A percentile compares a stretch with the other conserved stretches of the same genome.
These are phyloP conservation scores for Francoa sonchifolia DNA, from an alignment of 441 rosid genomes.

Conservation along the genomic window DNA sequence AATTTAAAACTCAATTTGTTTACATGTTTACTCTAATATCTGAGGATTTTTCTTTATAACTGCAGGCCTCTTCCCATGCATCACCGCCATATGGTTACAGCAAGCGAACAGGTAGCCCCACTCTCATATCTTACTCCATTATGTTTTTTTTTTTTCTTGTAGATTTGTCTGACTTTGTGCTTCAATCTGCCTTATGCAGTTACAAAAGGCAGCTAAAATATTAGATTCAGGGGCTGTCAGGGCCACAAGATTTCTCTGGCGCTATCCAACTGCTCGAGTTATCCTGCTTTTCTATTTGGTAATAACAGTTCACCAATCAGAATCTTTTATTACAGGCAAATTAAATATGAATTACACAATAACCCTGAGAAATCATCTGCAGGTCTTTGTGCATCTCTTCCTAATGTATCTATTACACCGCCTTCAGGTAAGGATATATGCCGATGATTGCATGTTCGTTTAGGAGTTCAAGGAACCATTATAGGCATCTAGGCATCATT, in stretches of 20 bases:
- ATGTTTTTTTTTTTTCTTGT: not conserved
- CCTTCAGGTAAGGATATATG: conserved; percentile 60
- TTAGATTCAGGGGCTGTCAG: conserved; percentile 92
- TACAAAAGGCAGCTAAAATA: conserved; percentile 84
- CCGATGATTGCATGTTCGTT: not conserved
- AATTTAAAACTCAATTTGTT: too few species aligned
- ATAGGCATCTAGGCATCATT: not conserved
- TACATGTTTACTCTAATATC: not conserved
- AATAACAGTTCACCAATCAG: conserved; percentile 14
- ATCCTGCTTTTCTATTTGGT: conserved; percentile 78
- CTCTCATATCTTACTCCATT: conserved; percentile 7
- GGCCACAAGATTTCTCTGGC: conserved; percentile 95
- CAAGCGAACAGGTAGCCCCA: conserved; percentile 58
- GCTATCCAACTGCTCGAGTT: conserved; percentile 87
- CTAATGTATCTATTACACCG: conserved; percentile 91
- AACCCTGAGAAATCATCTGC: conserved; percentile 20
- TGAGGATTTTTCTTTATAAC: conserved; percentile 6
- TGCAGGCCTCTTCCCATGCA: conserved; percentile 90
- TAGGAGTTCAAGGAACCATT: not conserved
- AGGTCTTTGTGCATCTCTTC: conserved; percentile 95
- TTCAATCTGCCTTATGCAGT: conserved; percentile 31
- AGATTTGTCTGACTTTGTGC: conserved; percentile 7
- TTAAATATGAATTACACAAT: conserved; percentile 3
- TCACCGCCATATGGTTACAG: conserved; percentile 79
- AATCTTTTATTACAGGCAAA: conserved; percentile 5